Conservation (phyloP, 257 asterid genomes). For the Haberlea rhodopensis region DNA sequence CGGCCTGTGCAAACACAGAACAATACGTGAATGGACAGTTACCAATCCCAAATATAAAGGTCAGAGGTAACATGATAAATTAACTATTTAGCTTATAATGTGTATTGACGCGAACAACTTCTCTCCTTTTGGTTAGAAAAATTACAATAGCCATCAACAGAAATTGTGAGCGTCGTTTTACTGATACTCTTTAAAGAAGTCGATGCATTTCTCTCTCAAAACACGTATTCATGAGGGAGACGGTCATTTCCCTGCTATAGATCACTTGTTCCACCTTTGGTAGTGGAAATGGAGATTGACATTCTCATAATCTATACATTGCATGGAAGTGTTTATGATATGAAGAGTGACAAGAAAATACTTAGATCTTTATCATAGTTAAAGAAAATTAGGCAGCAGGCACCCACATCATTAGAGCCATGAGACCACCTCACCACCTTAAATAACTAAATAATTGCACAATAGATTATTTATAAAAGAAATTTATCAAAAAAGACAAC, state of each 20-base stretch:
- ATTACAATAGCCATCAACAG: not conserved
- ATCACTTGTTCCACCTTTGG: not conserved
- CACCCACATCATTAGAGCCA: not conserved
- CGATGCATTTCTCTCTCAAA: not conserved
- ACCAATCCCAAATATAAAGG: not conserved
- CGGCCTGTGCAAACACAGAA: constrained; percentile 46
- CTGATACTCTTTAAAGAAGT: not conserved
- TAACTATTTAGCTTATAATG: not conserved
- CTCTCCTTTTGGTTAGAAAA: no score
- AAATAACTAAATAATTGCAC: no score
- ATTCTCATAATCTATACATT: not conserved
- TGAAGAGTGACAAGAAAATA: not conserved
- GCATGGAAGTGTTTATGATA: not conserved
- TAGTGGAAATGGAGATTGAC: not conserved
- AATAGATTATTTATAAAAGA: no score
- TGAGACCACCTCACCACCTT: not conserved
- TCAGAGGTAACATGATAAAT: not conserved
- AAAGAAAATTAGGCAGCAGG: not conserved
- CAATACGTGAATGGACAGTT: not conserved
- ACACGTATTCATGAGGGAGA: not conserved
- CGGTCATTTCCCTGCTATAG: not conserved
- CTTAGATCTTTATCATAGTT: not conserved
- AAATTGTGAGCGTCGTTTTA: not conserved
- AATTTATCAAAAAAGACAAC: no score
- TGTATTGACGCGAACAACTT: no score